Evolutionary conservation across 1,284 basidiomycete genomes (phyloP), one percentile per base, ranked within the genome.

Genomic region (Ceratobasidium papillatum): DNA sequence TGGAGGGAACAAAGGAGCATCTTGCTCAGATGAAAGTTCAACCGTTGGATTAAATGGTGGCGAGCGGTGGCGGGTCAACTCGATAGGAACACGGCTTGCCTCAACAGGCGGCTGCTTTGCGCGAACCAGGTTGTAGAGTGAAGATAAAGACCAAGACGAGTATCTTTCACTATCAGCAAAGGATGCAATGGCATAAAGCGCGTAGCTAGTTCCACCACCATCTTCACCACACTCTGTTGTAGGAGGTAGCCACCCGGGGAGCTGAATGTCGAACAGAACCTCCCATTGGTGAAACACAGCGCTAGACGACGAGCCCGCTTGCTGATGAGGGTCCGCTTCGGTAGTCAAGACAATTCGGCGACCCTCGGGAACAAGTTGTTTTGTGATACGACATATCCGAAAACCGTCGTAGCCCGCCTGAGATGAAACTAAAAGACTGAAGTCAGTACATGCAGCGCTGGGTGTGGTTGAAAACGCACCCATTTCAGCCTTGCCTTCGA

Each of bases 231-330:
- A 86, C 0, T 77, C 75, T 12, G 87, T 84, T 17, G 87, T 86
- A 0, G 85, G 84, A 17, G 92, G 92, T 3, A 94, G 84, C 93
- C 93, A 94, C 11, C 92, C 92, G 5, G 92, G 92, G 27, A 93
- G 81, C 22, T 87, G 85, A 5, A 94, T 81, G 80, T 91, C 88
- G 80, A 93, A 94, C 30, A 89, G 83, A 74, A 92, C 83, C 78
- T 89, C 88, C 92, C 92, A 94, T 34, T 80, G 87, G 84, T 73
- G 84, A 81, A 74, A 83, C 83, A 17, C 81, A 82, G 54, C 88
- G 86, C 79, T 90, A 87, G 64, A 86, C 83, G 30, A 86, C 88
- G 69, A 59, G 34, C 52, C 66, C 32, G 62, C 61, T 72, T 34
- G 45, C 54, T 54, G 51, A 63, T 65, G 61, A 14, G 59, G 59